Percentiles rank a stretch among this genome's conserved stretches.
Evolutionary conservation across 2,329 filamentous ascomycete genomes (phyloP).

Genomic region (Pseudogymnoascus sp.): DNA sequence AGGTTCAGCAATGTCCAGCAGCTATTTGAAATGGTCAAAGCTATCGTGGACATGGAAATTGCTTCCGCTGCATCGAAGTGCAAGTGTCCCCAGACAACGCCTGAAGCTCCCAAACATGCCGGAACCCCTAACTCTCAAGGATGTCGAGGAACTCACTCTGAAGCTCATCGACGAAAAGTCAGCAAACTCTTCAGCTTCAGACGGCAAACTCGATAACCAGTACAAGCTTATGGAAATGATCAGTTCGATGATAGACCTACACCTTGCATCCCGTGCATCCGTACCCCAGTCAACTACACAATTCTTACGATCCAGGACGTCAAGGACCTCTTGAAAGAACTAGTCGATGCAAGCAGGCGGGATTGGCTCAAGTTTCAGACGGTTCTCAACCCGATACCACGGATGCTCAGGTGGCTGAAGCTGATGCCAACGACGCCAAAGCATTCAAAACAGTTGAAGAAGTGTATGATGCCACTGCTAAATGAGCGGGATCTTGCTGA

Average conservation of each 20-base stretch:
- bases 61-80: neutral
- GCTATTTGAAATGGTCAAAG: neutral
- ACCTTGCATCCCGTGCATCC: neutral
- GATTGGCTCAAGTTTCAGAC: neutral
- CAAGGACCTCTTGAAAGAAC: neutral
- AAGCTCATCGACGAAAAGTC: constrained; percentile 8
- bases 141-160: constrained; percentile 9
- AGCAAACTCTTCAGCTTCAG: neutral
- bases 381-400: neutral
- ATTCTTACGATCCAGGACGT: neutral
- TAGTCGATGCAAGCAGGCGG: neutral
- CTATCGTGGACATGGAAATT: neutral
- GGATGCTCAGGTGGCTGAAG: neutral
- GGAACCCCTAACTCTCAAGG: neutral
- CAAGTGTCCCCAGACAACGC: neutral
- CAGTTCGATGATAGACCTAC: neutral
- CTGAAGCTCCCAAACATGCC: neutral
- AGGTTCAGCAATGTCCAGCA: neutral
- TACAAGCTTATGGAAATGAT: neutral
- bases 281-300: neutral
- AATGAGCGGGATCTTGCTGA: neutral
- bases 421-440: neutral
- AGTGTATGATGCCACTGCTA: constrained; percentile 12
- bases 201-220: neutral
- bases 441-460: constrained; percentile 12